phyloP scores from a whole-genome alignment of 345 rosid genomes.

The Sisymbrium irio region DNA sequence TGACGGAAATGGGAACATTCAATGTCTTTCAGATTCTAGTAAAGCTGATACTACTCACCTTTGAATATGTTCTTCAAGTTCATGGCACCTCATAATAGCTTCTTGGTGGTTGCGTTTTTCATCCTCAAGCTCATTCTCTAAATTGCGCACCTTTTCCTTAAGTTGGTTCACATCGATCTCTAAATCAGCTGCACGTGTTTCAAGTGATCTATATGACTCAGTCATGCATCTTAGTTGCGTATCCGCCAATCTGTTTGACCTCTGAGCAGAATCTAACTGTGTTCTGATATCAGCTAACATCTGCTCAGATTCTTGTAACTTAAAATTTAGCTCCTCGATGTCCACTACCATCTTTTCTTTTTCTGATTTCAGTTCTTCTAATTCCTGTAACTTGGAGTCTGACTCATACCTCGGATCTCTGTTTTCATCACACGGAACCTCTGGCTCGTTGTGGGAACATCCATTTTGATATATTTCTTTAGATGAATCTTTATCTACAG shows the following conservation, averaged over 20 bases:
- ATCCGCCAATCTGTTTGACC: slow-evolving; percentile 76
- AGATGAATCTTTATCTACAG: slow-evolving; percentile 44
- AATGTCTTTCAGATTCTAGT: neutral
- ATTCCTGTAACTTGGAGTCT: slow-evolving; percentile 46
- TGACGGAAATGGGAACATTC: neutral
- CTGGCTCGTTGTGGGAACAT: slow-evolving; percentile 54
- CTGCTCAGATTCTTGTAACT: slow-evolving; percentile 74
- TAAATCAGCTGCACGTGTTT: slow-evolving; percentile 65
- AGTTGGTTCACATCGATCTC: slow-evolving; percentile 73
- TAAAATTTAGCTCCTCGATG: slow-evolving; percentile 54
- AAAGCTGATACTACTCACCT: slow-evolving; percentile 34
- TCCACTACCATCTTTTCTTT: slow-evolving; percentile 59
- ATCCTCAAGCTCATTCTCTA: slow-evolving; percentile 64
- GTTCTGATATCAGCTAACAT: slow-evolving; percentile 67
- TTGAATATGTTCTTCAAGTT: slow-evolving; percentile 75
- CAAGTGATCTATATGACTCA: slow-evolving; percentile 90
- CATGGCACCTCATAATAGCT: slow-evolving; percentile 60
- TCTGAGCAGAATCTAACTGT: slow-evolving; percentile 62
- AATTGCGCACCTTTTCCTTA: slow-evolving; percentile 41
- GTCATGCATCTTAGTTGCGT: slow-evolving; percentile 95
- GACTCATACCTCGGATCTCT: slow-evolving; percentile 46
- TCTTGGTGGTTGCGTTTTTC: slow-evolving; percentile 58
- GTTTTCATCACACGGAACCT: slow-evolving; percentile 65
- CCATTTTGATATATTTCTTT: slow-evolving; percentile 58
- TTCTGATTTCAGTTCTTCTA: slow-evolving; percentile 67